Conservation (phyloP, 2,329 filamentous ascomycete genomes). For the Colletotrichum noveboracense region DNA sequence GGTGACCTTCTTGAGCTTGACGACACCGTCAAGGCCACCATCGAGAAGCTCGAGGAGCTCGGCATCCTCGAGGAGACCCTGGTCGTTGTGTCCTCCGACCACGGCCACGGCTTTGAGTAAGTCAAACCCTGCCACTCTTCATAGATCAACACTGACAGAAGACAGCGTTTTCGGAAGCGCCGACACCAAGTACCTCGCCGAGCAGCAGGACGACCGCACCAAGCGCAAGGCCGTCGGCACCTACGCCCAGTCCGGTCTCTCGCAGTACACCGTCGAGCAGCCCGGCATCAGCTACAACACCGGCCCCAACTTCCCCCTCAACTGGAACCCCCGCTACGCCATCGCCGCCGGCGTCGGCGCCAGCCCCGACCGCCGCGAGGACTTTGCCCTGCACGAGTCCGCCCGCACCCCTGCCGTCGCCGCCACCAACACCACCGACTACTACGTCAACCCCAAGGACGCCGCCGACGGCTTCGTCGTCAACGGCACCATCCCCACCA, state of each 20-base stretch:
- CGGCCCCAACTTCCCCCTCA: slow-evolving; percentile 77
- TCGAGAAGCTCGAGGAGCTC: slow-evolving; percentile 70
- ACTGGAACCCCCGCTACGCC: slow-evolving; percentile 86
- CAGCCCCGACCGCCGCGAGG: slow-evolving; percentile 77
- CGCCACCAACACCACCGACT: slow-evolving; percentile 57
- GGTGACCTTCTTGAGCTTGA: slow-evolving; percentile 87
- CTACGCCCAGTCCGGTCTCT: slow-evolving; percentile 76
- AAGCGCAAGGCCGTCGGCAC: slow-evolving; percentile 79
- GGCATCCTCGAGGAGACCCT: slow-evolving; percentile 77
- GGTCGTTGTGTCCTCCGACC: slow-evolving; percentile 83
- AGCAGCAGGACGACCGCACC: slow-evolving; percentile 68
- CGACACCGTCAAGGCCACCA: slow-evolving; percentile 79
- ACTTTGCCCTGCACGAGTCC: slow-evolving; percentile 73
- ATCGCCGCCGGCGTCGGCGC: slow-evolving; percentile 76
- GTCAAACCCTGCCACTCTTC: neutral
- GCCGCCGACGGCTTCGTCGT: slow-evolving; percentile 70
- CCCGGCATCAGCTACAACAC: slow-evolving; percentile 72
- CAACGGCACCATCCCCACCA: slow-evolving; percentile 75
- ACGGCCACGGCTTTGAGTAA: slow-evolving; percentile 84
- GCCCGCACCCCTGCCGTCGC: slow-evolving; percentile 62
- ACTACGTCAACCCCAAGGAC: slow-evolving; percentile 73
- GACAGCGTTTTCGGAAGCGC: slow-evolving; percentile 74
- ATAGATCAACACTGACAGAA: neutral
- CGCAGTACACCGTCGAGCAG: slow-evolving; percentile 71
- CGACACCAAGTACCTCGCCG: slow-evolving; percentile 77